Conservation (phyloP, 345 rosid genomes). For the Pistacia integerrima region DNA sequence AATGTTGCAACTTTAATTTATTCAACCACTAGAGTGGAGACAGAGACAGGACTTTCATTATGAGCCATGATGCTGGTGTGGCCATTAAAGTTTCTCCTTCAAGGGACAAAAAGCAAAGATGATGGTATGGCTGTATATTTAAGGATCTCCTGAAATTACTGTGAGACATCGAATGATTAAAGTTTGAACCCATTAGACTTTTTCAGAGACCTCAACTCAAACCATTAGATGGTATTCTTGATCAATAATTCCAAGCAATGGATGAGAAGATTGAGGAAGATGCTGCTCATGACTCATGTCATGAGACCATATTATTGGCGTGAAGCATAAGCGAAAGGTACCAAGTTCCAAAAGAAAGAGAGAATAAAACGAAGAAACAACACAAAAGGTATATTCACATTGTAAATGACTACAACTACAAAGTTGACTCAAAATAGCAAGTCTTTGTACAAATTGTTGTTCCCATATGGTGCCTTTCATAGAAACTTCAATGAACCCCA, state of each 20-base stretch:
- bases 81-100: background rate
- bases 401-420: background rate
- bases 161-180: background rate
- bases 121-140: background rate
- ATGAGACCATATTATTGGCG: constrained; percentile 17
- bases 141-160: background rate
- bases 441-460: constrained; percentile 42
- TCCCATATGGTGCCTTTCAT: constrained; percentile 18
- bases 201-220: background rate
- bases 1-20: background rate
- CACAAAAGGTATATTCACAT: constrained; percentile 19
- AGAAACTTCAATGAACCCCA: constrained; percentile 18
- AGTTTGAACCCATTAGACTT: background rate
- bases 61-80: constrained; percentile 1
- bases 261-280: background rate
- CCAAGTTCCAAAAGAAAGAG: background rate
- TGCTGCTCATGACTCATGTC: background rate
- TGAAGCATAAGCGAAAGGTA: constrained; percentile 30
- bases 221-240: background rate
- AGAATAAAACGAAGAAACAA: background rate
- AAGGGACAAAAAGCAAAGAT: background rate
- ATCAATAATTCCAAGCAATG: background rate
- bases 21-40: background rate
- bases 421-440: constrained; percentile 17
- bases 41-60: background rate